Evolutionary conservation across 2,329 filamentous ascomycete species (phyloP).

Genomic region (Karstenula rhodostoma): DNA sequence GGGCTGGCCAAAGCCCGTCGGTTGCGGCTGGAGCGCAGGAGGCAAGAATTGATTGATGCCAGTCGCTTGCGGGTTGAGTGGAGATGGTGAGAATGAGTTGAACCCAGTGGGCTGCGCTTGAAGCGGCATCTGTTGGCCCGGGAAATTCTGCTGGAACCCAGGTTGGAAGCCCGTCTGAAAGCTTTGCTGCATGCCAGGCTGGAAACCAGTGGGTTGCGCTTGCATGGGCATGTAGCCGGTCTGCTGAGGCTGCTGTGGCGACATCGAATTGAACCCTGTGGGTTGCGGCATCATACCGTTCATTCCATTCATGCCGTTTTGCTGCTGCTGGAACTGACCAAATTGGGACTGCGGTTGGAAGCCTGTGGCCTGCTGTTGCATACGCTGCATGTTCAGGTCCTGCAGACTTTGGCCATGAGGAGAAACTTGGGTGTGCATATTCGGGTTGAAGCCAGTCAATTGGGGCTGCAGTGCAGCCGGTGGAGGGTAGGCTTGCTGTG

Average conservation of each 20-base stretch:
- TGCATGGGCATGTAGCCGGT: conserved; percentile 58
- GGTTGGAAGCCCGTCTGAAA: conserved; percentile 53
- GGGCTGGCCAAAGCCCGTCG: conserved; percentile 58
- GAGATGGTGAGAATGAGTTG: conserved; percentile 43
- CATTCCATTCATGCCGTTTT: conserved; percentile 44
- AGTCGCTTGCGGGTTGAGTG: conserved; percentile 62
- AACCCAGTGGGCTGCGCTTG: conserved; percentile 52
- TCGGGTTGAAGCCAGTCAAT: conserved; percentile 73
- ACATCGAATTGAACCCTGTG: conserved; percentile 45
- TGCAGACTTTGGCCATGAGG: conserved; percentile 78
- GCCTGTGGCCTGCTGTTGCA: conserved; percentile 50
- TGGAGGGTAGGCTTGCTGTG: conserved; percentile 70
- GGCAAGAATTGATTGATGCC: conserved; percentile 59
- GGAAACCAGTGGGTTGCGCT: conserved; percentile 51
- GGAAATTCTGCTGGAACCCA: conserved; percentile 61
- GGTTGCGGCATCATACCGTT: conserved; percentile 50
- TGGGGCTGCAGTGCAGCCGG: conserved; percentile 82
- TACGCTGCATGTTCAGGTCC: conserved; percentile 63
- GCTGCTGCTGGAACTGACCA: conserved; percentile 40
- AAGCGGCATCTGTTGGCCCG: conserved; percentile 55
- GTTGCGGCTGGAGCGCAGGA: conserved; percentile 60
- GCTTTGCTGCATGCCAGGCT: conserved; percentile 24
- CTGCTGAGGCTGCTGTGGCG: conserved; percentile 56
- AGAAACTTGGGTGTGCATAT: conserved; percentile 69
- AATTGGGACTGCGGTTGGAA: conserved; percentile 49